These are phyloP conservation scores for Taphrina sp. DNA, from an alignment of 1,139 yeast species.

Conservation along the genomic window DNA sequence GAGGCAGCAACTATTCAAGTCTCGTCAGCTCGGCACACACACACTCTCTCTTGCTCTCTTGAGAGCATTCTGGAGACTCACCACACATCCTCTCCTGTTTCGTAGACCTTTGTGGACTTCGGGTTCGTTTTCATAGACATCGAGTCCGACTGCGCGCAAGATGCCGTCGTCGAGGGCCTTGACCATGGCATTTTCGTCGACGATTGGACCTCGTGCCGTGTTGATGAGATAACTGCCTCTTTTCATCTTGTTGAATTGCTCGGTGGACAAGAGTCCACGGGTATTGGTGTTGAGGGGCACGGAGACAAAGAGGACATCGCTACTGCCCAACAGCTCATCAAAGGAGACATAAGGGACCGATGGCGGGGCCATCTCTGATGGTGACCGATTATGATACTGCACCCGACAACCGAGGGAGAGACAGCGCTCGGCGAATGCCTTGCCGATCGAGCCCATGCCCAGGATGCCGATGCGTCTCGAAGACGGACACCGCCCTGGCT, in stretches of 20 bases:
- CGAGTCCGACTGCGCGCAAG: conserved; percentile 68
- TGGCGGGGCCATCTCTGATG: conserved; percentile 55
- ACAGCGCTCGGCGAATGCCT: conserved; percentile 57
- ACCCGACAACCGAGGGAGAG: conserved; percentile 65
- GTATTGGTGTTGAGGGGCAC: conserved; percentile 63
- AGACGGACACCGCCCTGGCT: conserved; percentile 51
- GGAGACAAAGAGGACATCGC: conserved; percentile 62
- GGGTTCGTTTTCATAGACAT: conserved; percentile 68
- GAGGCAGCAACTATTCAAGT: conserved; percentile 62
- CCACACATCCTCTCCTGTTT: conserved; percentile 6
- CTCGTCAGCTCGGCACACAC: too few species aligned
- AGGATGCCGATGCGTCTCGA: conserved; percentile 55
- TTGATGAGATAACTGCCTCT: conserved; percentile 62
- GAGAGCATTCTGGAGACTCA: too few species aligned
- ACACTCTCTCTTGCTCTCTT: too few species aligned
- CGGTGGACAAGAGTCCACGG: conserved; percentile 56
- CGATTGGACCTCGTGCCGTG: conserved; percentile 71
- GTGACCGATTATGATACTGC: conserved; percentile 53
- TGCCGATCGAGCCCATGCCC: conserved; percentile 78
- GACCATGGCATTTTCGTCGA: conserved; percentile 62
- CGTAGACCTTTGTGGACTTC: conserved; percentile 11
- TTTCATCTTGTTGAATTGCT: conserved; percentile 58
- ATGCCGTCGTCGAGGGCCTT: conserved; percentile 62
- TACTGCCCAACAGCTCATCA: conserved; percentile 55
- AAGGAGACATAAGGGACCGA: conserved; percentile 53